Conservation (phyloP, 805 yeast genomes). For the Cyberlindnera veronae region DNA sequence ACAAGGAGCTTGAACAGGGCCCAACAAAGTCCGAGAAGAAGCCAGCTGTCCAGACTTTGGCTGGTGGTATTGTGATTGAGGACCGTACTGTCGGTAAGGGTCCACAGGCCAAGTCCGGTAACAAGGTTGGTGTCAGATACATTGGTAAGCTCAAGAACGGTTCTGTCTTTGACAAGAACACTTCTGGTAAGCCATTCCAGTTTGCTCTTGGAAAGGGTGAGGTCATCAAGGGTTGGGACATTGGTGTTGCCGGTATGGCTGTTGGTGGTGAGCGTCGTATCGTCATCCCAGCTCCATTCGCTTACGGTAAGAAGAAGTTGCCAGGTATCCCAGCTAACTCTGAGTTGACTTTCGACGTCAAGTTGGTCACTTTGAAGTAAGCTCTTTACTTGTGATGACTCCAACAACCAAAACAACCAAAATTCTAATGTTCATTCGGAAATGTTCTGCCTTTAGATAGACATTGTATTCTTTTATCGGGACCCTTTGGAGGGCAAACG, state of each 20-base stretch:
- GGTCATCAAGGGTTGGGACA: conserved; percentile 98
- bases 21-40: conserved; percentile 65
- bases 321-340: conserved; percentile 99
- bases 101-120: conserved; percentile 79
- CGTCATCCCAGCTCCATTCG: conserved; percentile 92
- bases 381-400: background rate
- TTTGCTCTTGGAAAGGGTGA: conserved; percentile 95
- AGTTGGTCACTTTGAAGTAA: conserved; percentile 85
- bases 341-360: conserved; percentile 93
- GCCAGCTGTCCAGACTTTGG: conserved; percentile 71
- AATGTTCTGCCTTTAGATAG: background rate
- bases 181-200: conserved; percentile 91
- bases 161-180: conserved; percentile 94
- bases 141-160: conserved; percentile 97
- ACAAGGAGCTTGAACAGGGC: conserved; percentile 90
- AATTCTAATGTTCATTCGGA: background rate
- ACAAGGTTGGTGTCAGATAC: conserved; percentile 94
- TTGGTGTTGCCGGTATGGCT: conserved; percentile 98
- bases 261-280: conserved; percentile 99
- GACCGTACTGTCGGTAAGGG: conserved; percentile 91
- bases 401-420: background rate
- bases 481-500: background rate
- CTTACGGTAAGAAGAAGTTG: conserved; percentile 88
- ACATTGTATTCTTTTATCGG: background rate
- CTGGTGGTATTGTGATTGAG: conserved; percentile 92